Conservation (phyloP, 257 asterid genomes). For the Buddleja alternifolia region DNA sequence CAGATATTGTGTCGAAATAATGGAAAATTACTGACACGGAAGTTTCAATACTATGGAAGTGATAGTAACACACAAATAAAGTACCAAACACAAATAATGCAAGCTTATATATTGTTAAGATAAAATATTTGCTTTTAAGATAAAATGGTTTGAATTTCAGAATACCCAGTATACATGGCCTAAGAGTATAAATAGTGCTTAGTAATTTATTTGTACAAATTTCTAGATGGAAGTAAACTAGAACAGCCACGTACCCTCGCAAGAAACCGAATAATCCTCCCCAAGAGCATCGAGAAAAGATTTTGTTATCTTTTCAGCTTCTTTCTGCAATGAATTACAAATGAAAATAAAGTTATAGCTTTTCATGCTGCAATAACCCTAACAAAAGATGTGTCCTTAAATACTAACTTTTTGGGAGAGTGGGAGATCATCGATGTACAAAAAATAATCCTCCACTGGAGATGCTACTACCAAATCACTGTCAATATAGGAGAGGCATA, state of each 20-base stretch:
- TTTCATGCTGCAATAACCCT: conserved; percentile 12
- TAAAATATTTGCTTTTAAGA: no score
- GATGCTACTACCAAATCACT: conserved; percentile 94
- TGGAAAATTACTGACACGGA: no score
- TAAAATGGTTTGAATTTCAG: neutral
- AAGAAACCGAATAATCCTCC: conserved; percentile 77
- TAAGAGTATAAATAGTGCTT: neutral
- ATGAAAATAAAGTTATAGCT: conserved; percentile 25
- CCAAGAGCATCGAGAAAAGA: conserved; percentile 92
- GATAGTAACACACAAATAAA: no score
- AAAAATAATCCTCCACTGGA: conserved; percentile 85
- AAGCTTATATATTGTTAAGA: no score
- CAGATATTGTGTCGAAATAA: no score
- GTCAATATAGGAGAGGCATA: neutral
- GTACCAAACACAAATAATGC: no score
- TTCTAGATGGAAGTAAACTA: neutral
- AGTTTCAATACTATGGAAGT: no score
- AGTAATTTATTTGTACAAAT: neutral
- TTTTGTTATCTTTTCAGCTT: conserved; percentile 67
- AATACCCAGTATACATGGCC: neutral
- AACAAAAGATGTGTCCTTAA: neutral
- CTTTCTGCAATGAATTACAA: conserved; percentile 49
- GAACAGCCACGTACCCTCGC: conserved; percentile 62
- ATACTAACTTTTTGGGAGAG: conserved; percentile 60
- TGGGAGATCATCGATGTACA: conserved; percentile 86